Evolutionary conservation across 140 eudicot species (phyloP).

Genomic region (Senecio squalidus): DNA sequence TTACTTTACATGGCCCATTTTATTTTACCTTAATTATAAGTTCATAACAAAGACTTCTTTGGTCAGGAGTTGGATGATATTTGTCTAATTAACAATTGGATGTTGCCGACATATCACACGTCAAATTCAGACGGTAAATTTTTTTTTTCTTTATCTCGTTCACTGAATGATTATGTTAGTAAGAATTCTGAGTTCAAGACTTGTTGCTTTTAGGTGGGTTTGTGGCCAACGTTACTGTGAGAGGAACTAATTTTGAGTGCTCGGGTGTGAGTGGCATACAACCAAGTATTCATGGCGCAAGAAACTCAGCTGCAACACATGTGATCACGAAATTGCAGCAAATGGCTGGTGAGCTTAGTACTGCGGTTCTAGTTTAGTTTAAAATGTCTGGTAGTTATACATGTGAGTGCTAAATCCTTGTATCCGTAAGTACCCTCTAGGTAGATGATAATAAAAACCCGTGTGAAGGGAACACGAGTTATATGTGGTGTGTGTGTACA

Average conservation of each 20-base stretch:
- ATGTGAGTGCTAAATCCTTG: neutral
- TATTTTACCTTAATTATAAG: neutral
- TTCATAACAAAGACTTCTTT: constrained; percentile 14
- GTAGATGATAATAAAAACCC: neutral
- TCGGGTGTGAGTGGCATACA: constrained; percentile 23
- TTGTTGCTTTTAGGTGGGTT: constrained; percentile 25
- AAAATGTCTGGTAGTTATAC: neutral
- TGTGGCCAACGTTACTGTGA: constrained; percentile 28
- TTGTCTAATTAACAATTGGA: constrained; percentile 43
- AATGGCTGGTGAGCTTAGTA: constrained; percentile 11
- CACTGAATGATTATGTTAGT: neutral
- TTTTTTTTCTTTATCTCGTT: neutral
- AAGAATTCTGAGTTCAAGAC: neutral
- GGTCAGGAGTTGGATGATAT: constrained; percentile 43
- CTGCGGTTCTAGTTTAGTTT: constrained; percentile 13
- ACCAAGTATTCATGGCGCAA: constrained; percentile 36
- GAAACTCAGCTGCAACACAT: constrained; percentile 41
- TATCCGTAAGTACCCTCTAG: neutral
- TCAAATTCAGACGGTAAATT: constrained; percentile 33
- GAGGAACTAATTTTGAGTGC: constrained; percentile 39
- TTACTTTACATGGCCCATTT: no score
- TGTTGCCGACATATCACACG: constrained; percentile 33
- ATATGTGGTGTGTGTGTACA: neutral
- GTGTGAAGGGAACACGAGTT: neutral
- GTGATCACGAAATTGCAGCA: constrained; percentile 34